Evolutionary conservation across 768 basidiomycete species (phyloP), one percentile per base, ranked within the genome.

Genomic region (Rickenella mellea): DNA sequence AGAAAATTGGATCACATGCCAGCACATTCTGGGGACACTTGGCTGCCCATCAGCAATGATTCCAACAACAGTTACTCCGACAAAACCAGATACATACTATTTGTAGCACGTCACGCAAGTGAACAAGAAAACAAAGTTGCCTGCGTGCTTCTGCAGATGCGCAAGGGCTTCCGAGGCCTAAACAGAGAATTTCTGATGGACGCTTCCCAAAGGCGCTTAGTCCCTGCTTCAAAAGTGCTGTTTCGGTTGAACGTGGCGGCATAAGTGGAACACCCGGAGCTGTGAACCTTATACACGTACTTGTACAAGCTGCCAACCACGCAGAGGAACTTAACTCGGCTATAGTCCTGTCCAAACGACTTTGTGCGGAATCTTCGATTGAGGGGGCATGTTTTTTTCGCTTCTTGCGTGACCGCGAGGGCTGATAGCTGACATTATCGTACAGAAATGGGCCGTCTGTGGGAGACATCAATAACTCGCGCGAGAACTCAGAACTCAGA

Each of bases 1-100:
- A 70, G 60, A 86, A 83, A n/a, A 79, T 73, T 46, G 84, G 84
- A 65, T 88, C 84, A 59, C 75, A 85, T 28, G 78, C 46, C 48
- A 68, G 70, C 39, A 83, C 67, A 14, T 60, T 58, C 30, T 56
- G 55, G 50, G 55, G 64, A 49, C 65, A 68, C 83, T 84, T 52
- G 46, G 41, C 46, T 28, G 33, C 36, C 37, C 46, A 48, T 25
- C 40, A 39, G 43, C 35, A 45, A 52, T 52, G 50, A 45, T 43
- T 46, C 36, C 27, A 30, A 36, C 19, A 36, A 24, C 14, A n/a
- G 19, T 47, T 42, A 43, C 43, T 51, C 39, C 49, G 39, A 40
- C 42, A 37, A 48, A 48, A 28, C 51, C 40, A 39, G 29, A 11
- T 27, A 79, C 83, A 58, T 60, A 87, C 84, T 44, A 86, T 71